phyloP scores from a whole-genome alignment of 495 filamentous ascomycete species.

The Aspergillus sclerotioniger region DNA sequence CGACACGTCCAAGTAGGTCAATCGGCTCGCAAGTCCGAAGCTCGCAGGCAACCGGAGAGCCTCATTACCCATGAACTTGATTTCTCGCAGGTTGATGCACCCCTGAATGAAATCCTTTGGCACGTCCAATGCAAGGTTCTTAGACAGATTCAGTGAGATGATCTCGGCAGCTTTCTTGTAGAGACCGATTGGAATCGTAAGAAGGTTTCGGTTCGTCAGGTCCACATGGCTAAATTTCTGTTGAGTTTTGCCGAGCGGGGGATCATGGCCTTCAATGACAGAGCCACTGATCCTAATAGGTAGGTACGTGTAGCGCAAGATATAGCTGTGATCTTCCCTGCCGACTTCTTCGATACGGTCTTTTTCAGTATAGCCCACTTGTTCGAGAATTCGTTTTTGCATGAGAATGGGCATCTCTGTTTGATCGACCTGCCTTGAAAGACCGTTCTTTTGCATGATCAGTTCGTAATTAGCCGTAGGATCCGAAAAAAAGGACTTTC shows the following conservation, averaged over 20 bases:
- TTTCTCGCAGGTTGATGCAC: conserved; percentile 87
- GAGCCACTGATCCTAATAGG: conserved; percentile 80
- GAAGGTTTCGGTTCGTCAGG: conserved; percentile 83
- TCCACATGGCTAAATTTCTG: conserved; percentile 93
- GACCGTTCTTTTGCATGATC: conserved; percentile 86
- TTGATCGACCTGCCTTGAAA: conserved; percentile 75
- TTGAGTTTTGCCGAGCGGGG: conserved; percentile 67
- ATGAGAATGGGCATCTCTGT: conserved; percentile 84
- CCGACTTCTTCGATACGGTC: conserved; percentile 92
- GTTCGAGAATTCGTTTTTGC: conserved; percentile 88
- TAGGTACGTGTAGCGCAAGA: conserved; percentile 92
- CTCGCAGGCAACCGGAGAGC: conserved; percentile 82
- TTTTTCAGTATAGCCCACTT: conserved; percentile 84
- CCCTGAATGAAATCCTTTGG: conserved; percentile 96
- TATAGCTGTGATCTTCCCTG: conserved; percentile 95
- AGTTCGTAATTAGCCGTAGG: conserved; percentile 92
- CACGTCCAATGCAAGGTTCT: conserved; percentile 87
- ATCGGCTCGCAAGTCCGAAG: conserved; percentile 71
- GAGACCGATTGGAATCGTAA: conserved; percentile 90
- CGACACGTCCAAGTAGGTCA: conserved; percentile 89
- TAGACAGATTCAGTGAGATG: conserved; percentile 87
- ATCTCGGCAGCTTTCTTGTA: conserved; percentile 92
- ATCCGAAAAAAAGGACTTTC: conserved; percentile 88
- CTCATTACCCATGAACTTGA: conserved; percentile 92
- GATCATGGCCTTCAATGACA: conserved; percentile 65